Evolutionary conservation across 2,329 filamentous ascomycete genomes (phyloP).

Genomic region (Thelonectria discophora): DNA sequence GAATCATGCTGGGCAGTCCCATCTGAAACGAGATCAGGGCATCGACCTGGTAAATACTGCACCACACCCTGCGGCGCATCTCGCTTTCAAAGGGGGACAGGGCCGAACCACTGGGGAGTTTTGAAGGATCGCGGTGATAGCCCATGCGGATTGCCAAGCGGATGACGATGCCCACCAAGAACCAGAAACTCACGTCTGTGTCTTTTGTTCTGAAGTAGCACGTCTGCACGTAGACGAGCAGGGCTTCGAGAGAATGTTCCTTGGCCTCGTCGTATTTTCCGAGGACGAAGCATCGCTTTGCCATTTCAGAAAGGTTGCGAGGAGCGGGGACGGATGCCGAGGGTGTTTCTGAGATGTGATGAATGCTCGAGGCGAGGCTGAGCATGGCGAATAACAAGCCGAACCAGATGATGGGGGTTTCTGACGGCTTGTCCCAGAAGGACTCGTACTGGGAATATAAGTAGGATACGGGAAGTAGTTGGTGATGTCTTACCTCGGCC

Average conservation of each 20-base stretch:
- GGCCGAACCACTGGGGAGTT: slow-evolving; percentile 39
- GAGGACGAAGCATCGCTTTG: slow-evolving; percentile 54
- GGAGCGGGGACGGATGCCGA: slow-evolving; percentile 34
- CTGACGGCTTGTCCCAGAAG: slow-evolving; percentile 53
- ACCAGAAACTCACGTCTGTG: slow-evolving; percentile 53
- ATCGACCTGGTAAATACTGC: slow-evolving; percentile 55
- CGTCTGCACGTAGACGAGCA: slow-evolving; percentile 52
- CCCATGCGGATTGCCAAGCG: slow-evolving; percentile 58
- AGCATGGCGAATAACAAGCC: slow-evolving; percentile 57
- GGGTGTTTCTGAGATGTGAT: slow-evolving; percentile 34
- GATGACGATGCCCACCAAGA: slow-evolving; percentile 53
- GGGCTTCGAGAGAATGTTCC: slow-evolving; percentile 54
- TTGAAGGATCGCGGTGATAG: slow-evolving; percentile 57
- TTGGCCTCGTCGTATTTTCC: slow-evolving; percentile 54
- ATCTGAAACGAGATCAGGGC: slow-evolving; percentile 57
- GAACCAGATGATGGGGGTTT: slow-evolving; percentile 54
- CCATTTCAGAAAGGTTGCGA: slow-evolving; percentile 36
- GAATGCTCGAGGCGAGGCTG: slow-evolving; percentile 48
- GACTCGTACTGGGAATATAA: slow-evolving; percentile 47
- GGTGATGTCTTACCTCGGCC: slow-evolving; percentile 29
- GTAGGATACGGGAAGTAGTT: background rate
- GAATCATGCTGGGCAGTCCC: slow-evolving; percentile 58
- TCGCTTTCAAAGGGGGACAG: slow-evolving; percentile 57
- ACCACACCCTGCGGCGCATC: slow-evolving; percentile 58
- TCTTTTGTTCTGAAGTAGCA: slow-evolving; percentile 43